phyloP scores from a whole-genome alignment of 164 flowering plant species.

The Malania oleifera region DNA sequence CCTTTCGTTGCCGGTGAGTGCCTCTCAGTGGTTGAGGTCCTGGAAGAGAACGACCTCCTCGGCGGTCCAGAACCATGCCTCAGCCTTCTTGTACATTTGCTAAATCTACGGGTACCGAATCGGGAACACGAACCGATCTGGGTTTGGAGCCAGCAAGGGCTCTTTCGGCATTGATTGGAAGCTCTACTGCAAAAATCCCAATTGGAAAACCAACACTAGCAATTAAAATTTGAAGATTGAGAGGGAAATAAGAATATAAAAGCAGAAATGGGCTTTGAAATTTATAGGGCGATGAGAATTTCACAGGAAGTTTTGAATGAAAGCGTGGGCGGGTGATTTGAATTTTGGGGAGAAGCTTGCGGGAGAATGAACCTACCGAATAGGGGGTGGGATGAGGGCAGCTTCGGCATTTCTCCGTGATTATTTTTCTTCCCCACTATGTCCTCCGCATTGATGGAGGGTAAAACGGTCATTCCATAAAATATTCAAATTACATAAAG shows the following conservation, averaged over 20 bases:
- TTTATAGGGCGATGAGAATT: neutral
- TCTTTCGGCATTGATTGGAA: conserved; percentile 65
- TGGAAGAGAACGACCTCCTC: conserved; percentile 83
- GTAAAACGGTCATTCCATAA: no score
- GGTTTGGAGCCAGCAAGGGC: conserved; percentile 71
- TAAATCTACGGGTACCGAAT: conserved; percentile 79
- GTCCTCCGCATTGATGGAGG: no score
- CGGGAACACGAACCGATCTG: conserved; percentile 94
- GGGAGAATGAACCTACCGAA: conserved; percentile 35
- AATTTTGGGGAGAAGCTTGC: conserved; percentile 33
- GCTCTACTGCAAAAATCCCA: no score
- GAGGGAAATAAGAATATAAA: neutral
- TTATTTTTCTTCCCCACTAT: no score
- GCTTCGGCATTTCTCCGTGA: no score
- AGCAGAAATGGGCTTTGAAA: neutral
- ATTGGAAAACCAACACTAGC: no score
- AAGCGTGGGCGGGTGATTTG: conserved; percentile 21
- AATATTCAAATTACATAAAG: no score
- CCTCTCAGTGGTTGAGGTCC: conserved; percentile 67
- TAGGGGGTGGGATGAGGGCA: no score
- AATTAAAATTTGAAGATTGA: neutral
- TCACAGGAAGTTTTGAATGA: conserved; percentile 11
- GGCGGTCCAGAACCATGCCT: conserved; percentile 92
- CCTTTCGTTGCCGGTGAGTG: conserved; percentile 44
- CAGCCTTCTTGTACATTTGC: conserved; percentile 98